Evolutionary conservation across 2,329 filamentous ascomycete species (phyloP), one percentile per base, ranked within the genome.

Genomic region (Didymella lethalis): DNA sequence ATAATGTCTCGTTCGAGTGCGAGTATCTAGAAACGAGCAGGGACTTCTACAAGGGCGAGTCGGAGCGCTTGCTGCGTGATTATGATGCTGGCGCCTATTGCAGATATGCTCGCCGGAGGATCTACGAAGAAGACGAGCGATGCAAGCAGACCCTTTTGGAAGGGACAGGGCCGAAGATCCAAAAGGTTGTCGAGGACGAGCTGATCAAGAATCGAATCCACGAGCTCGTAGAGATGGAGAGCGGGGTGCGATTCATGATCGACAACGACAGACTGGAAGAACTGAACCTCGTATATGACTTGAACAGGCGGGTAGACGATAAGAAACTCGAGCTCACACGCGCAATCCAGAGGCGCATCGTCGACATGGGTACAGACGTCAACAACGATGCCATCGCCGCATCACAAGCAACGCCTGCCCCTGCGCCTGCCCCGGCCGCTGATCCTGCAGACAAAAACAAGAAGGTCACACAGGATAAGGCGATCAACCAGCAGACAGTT

Each of bases 221-320:
- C 23, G 92, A 96, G 16, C 90, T 99, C 53, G 84, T 98, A 60
- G 87, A 88, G 48, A 87, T 97, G 78, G 92, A 97, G 6, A 97
- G 90, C 62, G 95, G 95, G 0, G 84, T 97, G 41, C 88, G 86
- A 63, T 88, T 88, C 72, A 98, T 99, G 94, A 88, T 98, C 48
- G 91, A 97, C 75, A 93, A 97, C 68, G 90, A 97, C 76, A 87
- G 90, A 63, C 70, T 90, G 32, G 86, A 90, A 4, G 93, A 96
- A 68, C 81, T 99, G 10, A 82, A 84, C n/a, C 88, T 93, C 48
- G 82, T 98, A 3, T 98, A 95, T 75, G 84, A 88, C 18, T 84
- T 98, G 2, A 90, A 96, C 54, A 81, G 85, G 10, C 85, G 92
- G 32, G 90, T 97, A 0, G 93, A 98, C 68, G 76, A 81, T 0